Conservation (phyloP, 768 basidiomycete genomes). For the Russula compacta region DNA sequence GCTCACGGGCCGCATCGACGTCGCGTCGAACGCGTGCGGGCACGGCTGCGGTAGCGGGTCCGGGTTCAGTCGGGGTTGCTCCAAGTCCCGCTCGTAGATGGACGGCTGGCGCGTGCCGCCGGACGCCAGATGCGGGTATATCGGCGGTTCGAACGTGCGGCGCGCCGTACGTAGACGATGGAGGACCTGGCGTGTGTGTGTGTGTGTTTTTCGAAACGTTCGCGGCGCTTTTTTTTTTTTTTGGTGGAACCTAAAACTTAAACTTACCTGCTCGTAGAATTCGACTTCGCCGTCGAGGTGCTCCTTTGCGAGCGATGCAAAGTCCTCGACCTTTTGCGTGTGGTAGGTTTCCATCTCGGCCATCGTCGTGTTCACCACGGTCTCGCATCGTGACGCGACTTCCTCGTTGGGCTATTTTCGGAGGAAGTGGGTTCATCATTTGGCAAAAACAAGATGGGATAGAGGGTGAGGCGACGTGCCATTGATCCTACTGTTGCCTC, state of each 20-base stretch:
- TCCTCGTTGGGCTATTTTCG: conserved; percentile 51
- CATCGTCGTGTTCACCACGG: conserved; percentile 80
- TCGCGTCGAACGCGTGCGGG: conserved; percentile 70
- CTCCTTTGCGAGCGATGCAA: conserved; percentile 46
- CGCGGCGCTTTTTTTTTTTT: not conserved
- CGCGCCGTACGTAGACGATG: conserved; percentile 50
- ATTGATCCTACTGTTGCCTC: conserved; percentile 37
- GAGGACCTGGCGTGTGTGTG: conserved; percentile 36
- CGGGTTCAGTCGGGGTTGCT: conserved; percentile 37
- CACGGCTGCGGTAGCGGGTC: conserved; percentile 61
- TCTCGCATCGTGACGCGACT: conserved; percentile 69
- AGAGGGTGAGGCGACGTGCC: conserved; percentile 24
- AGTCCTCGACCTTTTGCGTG: conserved; percentile 62
- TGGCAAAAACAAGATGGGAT: not conserved
- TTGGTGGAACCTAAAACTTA: too few relatives aligned
- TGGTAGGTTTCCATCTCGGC: conserved; percentile 82
- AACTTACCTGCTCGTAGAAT: conserved; percentile 57
- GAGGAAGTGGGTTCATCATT: not conserved
- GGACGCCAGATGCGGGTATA: conserved; percentile 39
- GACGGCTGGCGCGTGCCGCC: conserved; percentile 53
- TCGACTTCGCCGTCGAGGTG: conserved; percentile 74
- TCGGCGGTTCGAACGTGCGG: conserved; percentile 39
- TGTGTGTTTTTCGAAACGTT: too few relatives aligned
- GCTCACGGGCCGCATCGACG: conserved; percentile 67
- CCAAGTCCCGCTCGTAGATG: conserved; percentile 67